Evolutionary conservation across 1,139 yeast species (phyloP).

Genomic region (Geotrichum klebahnii): DNA sequence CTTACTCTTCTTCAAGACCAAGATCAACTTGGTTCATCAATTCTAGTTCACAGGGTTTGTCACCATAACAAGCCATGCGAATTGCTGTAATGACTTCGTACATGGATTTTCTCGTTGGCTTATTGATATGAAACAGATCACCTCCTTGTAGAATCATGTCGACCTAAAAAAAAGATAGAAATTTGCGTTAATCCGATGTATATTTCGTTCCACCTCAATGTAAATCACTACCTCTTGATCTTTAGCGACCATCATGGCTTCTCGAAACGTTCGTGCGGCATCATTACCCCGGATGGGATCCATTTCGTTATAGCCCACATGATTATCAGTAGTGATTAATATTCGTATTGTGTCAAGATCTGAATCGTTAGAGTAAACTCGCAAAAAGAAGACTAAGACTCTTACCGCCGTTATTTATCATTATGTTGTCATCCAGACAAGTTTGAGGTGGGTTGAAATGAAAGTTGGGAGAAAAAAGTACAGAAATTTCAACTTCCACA

Average conservation of each 20-base stretch:
- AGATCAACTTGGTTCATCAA: conserved; percentile 71
- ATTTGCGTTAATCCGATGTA: neutral
- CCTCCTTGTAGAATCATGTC: conserved; percentile 93
- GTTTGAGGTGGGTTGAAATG: neutral
- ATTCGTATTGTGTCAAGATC: conserved; percentile 60
- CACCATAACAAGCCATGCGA: conserved; percentile 74
- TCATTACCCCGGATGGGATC: conserved; percentile 92
- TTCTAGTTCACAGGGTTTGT: conserved; percentile 82
- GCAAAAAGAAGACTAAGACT: neutral
- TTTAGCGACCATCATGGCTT: conserved; percentile 70
- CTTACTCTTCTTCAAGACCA: conserved; percentile 52
- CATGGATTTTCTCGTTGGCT: conserved; percentile 81
- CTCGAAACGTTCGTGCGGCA: conserved; percentile 82
- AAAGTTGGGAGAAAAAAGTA: neutral
- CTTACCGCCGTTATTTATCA: neutral
- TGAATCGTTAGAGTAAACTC: neutral
- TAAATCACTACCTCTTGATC: conserved; percentile 58
- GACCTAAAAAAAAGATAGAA: conserved; percentile 36
- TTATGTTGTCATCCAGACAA: neutral
- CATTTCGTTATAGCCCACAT: conserved; percentile 86
- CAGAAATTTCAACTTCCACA: neutral
- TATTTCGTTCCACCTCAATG: neutral
- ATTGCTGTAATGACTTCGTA: conserved; percentile 76
- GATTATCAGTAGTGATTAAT: conserved; percentile 89
- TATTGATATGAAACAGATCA: conserved; percentile 84